Percentiles rank a stretch among this genome's conserved stretches.
Evolutionary conservation across 176 grass and related monocot genomes (phyloP).

Genomic region (Zea luxurians): DNA sequence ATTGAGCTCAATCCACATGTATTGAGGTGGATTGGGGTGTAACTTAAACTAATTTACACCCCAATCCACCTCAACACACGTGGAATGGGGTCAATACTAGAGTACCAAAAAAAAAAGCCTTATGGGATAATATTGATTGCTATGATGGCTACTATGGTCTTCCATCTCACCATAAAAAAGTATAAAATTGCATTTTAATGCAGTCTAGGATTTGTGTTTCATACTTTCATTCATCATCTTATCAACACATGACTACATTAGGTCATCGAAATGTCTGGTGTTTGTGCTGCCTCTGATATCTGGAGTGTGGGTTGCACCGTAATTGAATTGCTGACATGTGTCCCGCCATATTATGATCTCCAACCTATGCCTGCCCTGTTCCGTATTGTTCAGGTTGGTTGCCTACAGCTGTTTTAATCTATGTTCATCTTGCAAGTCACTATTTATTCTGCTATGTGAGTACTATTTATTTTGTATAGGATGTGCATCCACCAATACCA

Average conservation of each 20-base stretch:
- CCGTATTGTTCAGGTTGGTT: constrained; percentile 93
- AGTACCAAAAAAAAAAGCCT: too few relatives aligned
- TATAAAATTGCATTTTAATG: not conserved
- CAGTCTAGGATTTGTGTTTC: constrained; percentile 16
- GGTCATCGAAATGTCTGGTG: constrained; percentile 99
- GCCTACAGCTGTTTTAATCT: constrained; percentile 27
- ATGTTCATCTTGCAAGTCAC: not conserved
- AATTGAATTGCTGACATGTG: constrained; percentile 95
- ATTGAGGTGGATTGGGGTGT: too few relatives aligned
- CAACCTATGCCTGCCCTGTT: constrained; percentile 99
- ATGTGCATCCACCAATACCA: constrained; percentile 94
- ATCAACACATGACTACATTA: constrained; percentile 30
- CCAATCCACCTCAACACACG: too few relatives aligned
- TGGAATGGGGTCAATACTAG: too few relatives aligned
- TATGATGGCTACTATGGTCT: not conserved
- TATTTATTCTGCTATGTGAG: not conserved
- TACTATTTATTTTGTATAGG: constrained; percentile 51
- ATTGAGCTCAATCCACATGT: too few relatives aligned
- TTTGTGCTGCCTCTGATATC: constrained; percentile 96
- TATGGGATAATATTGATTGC: not conserved
- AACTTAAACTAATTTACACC: too few relatives aligned
- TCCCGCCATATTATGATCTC: constrained; percentile 95
- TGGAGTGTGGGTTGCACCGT: constrained; percentile 99
- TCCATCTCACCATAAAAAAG: not conserved
- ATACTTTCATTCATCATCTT: constrained; percentile 31